These are phyloP conservation scores for Tilletia indica DNA, from an alignment of 1,284 basidiomycete species.

Conservation along the genomic window DNA sequence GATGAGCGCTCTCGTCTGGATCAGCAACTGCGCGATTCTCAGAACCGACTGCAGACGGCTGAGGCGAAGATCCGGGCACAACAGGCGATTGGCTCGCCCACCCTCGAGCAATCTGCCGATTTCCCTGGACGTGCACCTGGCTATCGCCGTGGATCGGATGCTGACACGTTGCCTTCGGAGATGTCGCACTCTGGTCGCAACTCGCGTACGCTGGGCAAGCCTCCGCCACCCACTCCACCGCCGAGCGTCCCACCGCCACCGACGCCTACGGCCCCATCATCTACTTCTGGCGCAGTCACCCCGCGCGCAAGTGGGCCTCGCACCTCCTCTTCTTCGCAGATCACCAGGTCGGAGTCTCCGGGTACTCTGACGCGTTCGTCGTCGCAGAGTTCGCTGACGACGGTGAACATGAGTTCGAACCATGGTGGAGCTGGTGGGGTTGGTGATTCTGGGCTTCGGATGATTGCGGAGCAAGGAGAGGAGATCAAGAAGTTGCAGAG, in stretches of 20 bases:
- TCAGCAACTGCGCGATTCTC: slow-evolving; percentile 12
- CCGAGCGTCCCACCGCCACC: slow-evolving; percentile 78
- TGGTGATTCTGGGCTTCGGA: slow-evolving; percentile 35
- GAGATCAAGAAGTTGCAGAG: slow-evolving; percentile 85
- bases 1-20: slow-evolving; percentile 42
- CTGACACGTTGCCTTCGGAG: slow-evolving; percentile 16
- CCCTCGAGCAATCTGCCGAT: slow-evolving; percentile 18
- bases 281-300: slow-evolving; percentile 17
- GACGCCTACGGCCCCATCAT: slow-evolving; percentile 26
- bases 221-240: slow-evolving; percentile 82
- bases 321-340: slow-evolving; percentile 35
- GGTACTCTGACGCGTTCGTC: slow-evolving; percentile 41
- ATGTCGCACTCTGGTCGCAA: not conserved
- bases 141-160: slow-evolving; percentile 7
- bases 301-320: slow-evolving; percentile 30
- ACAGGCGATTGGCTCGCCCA: slow-evolving; percentile 25
- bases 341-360: slow-evolving; percentile 45
- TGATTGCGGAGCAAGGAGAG: slow-evolving; percentile 72
- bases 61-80: slow-evolving; percentile 8
- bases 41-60: slow-evolving; percentile 6
- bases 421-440: not conserved
- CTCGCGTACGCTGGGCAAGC: slow-evolving; percentile 62
- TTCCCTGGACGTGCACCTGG: slow-evolving; percentile 1
- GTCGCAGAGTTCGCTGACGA: slow-evolving; percentile 31
- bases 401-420: slow-evolving; percentile 17